Conservation (phyloP, 2,329 filamentous ascomycete genomes). For the Xylaria sp. region DNA sequence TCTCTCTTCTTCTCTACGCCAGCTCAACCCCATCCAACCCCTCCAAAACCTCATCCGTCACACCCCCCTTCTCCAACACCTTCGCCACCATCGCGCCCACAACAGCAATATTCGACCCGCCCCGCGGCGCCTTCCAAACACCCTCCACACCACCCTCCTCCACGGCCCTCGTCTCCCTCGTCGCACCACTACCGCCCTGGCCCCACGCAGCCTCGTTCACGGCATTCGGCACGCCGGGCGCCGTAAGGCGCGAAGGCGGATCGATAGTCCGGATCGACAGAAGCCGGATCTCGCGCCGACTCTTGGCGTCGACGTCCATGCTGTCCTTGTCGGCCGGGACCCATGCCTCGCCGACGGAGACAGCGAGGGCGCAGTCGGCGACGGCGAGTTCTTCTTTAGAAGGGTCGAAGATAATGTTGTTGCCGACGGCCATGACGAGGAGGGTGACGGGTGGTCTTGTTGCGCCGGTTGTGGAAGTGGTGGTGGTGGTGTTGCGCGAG, state of each 20-base stretch:
- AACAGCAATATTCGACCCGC: slow-evolving; percentile 71
- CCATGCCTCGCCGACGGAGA: slow-evolving; percentile 61
- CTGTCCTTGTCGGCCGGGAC: slow-evolving; percentile 2
- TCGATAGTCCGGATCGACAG: slow-evolving; percentile 69
- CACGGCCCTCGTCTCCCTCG: slow-evolving; percentile 37
- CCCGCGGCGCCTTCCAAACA: slow-evolving; percentile 81
- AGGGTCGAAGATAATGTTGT: slow-evolving; percentile 92
- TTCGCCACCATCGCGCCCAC: slow-evolving; percentile 70
- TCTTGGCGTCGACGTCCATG: slow-evolving; percentile 26
- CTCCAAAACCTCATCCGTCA: slow-evolving; percentile 80
- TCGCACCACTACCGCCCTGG: slow-evolving; percentile 34
- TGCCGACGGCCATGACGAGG: slow-evolving; percentile 77
- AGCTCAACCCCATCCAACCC: slow-evolving; percentile 73
- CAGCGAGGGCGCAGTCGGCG: slow-evolving; percentile 80
- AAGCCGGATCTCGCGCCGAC: slow-evolving; percentile 47
- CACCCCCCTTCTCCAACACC: slow-evolving; percentile 69
- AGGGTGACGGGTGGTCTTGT: slow-evolving; percentile 78
- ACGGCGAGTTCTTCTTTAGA: slow-evolving; percentile 87
- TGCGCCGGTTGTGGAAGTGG: slow-evolving; percentile 8
- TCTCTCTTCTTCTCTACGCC: slow-evolving; percentile 10
- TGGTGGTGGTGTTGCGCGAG: slow-evolving; percentile 38
- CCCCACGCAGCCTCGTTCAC: slow-evolving; percentile 52
- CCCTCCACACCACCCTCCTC: slow-evolving; percentile 59
- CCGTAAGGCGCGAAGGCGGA: slow-evolving; percentile 66
- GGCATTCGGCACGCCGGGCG: slow-evolving; percentile 62